phyloP scores from a whole-genome alignment of 805 yeast genomes.

The Kodamaea nitidulidarum region DNA sequence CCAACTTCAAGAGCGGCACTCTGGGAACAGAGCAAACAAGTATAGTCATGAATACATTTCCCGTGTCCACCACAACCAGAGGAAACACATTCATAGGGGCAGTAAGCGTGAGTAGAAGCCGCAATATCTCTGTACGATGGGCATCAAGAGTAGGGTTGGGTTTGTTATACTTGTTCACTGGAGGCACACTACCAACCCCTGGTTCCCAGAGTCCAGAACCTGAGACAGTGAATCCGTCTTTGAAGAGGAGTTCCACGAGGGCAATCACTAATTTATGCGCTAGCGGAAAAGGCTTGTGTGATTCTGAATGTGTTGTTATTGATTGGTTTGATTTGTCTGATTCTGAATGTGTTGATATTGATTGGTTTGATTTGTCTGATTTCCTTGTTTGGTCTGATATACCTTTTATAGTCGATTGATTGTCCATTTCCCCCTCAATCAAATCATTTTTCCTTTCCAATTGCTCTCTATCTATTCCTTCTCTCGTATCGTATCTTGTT shows the following conservation, averaged over 20 bases:
- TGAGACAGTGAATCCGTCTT: background rate
- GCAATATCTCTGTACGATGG: conserved; percentile 64
- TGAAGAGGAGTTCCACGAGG: background rate
- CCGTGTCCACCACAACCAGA: conserved; percentile 54
- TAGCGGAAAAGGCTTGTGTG: background rate
- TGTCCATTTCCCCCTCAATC: too few species aligned
- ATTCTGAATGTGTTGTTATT: background rate
- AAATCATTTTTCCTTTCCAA: background rate
- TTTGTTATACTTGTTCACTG: conserved; percentile 20
- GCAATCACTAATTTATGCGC: background rate
- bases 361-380: too few species aligned
- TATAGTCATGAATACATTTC: conserved; percentile 44
- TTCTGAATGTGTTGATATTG: too few species aligned
- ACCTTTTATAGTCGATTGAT: too few species aligned
- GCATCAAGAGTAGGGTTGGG: conserved; percentile 44
- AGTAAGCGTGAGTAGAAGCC: conserved; percentile 55
- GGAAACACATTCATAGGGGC: conserved; percentile 44
- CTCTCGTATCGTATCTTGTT: background rate
- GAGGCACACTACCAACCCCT: conserved; percentile 54
- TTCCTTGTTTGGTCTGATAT: too few species aligned
- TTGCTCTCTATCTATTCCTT: background rate
- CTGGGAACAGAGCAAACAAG: conserved; percentile 50
- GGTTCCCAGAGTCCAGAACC: conserved; percentile 59
- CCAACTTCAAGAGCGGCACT: conserved; percentile 44
- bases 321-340: background rate